Evolutionary conservation across 345 rosid genomes (phyloP).

Genomic region (Carallia pectinifolia): DNA sequence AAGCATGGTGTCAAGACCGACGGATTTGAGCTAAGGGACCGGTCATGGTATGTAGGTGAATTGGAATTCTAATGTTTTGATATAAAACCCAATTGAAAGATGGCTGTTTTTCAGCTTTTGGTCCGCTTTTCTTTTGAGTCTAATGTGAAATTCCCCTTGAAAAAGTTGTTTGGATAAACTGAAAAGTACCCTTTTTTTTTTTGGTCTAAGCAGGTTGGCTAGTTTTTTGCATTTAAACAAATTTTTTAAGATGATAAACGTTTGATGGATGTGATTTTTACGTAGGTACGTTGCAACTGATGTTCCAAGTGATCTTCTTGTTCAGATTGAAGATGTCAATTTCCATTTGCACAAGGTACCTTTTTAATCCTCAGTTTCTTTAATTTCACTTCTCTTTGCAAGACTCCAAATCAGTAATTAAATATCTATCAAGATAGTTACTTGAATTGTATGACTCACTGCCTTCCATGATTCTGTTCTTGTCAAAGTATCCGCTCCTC

Average conservation of each 20-base stretch:
- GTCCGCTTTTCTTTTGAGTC: not conserved
- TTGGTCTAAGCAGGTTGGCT: slow-evolving; percentile 38
- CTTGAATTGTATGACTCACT: slow-evolving; percentile 11
- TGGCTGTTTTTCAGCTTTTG: not conserved
- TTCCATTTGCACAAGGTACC: slow-evolving; percentile 93
- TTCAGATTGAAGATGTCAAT: slow-evolving; percentile 65
- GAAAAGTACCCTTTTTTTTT: too few relatives aligned
- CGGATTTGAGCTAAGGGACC: slow-evolving; percentile 85
- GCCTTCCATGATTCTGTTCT: slow-evolving; percentile 9
- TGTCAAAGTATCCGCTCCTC: slow-evolving; percentile 76
- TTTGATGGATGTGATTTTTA: not conserved
- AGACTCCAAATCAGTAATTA: not conserved
- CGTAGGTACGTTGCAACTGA: slow-evolving; percentile 90
- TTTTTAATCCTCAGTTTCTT: not conserved
- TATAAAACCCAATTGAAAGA: too few relatives aligned
- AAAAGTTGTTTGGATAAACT: too few relatives aligned
- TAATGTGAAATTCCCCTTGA: not conserved
- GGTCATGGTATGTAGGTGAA: slow-evolving; percentile 61
- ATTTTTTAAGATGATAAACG: not conserved
- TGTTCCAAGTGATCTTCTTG: slow-evolving; percentile 82
- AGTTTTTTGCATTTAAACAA: too few relatives aligned
- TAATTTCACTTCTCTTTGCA: slow-evolving; percentile 7
- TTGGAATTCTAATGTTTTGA: not conserved
- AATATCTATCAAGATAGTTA: not conserved
- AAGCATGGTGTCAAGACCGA: slow-evolving; percentile 73